Base-by-base conservation (phyloP, 2,329 filamentous ascomycete genomes). In the Zymoseptoria pseudotritici region DNA sequence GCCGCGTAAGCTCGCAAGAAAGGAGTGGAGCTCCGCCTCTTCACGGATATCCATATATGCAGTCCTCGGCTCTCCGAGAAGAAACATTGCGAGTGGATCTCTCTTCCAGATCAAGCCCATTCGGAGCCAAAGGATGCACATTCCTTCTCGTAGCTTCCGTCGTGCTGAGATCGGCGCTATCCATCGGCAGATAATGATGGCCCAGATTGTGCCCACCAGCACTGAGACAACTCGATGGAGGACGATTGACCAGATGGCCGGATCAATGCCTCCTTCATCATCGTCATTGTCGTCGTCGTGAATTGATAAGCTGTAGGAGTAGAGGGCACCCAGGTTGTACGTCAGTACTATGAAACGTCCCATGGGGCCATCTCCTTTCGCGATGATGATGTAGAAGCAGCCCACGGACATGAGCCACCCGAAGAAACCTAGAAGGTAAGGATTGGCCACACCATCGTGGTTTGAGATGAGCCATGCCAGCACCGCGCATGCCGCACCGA, bases 51-150 rank as follows among this genome's bases (percentile, higher is more conserved):
- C 87, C 83, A 97, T 91, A 73, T 96, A 97, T 58, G 78, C 69
- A 65, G 69, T 69, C 21, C 65, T 58, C 2, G 73, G 71, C 46
- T 69, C 63, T 62, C 76, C 76, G 2, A 74, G 70, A 1, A 80
- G 71, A 13, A 96, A 81, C 6, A 87, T 84, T 4, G 89, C 87
- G 22, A 99, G 79, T 0, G 94, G 94, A 8, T 95, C 93, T 52
- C 92, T 86, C 76, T 93, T 96, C 94, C 94, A 99, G 65, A 97
- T 92, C 36, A 99, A 82, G 17, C 91, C 90, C 86, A 99, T 92
- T 60, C 95, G 90, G 6, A 99, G 81, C 83, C 94, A 97, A 11
- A 99, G 79, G n/a, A 96, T 80, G 26, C 90, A 90, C 10, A 97
- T 81, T 1, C 93, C 93, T 69, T 96, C 88, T 70, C 94, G 91